Evolutionary conservation across 2,329 filamentous ascomycete species (phyloP).

Genomic region (Cercospora zeina): DNA sequence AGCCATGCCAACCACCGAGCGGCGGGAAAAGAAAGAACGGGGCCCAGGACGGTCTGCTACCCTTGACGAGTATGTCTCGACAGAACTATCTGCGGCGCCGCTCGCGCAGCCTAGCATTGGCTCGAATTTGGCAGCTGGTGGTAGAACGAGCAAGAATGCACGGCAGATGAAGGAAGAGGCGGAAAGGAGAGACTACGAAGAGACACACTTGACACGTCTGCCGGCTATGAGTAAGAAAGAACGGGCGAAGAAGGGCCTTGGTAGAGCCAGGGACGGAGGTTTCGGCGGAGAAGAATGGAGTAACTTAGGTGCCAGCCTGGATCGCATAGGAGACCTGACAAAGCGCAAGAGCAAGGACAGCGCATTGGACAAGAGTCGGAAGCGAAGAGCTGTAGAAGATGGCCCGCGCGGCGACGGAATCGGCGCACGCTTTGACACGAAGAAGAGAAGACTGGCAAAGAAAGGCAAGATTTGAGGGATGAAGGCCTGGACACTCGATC

Average conservation of each 20-base stretch:
- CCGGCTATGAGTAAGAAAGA: constrained; percentile 89
- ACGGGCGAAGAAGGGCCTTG: constrained; percentile 58
- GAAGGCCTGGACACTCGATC: neutral
- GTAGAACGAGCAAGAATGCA: constrained; percentile 75
- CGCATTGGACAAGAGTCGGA: constrained; percentile 79
- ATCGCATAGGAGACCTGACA: constrained; percentile 82
- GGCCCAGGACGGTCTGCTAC: constrained; percentile 73
- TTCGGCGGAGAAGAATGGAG: constrained; percentile 96
- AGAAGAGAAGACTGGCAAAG: constrained; percentile 55
- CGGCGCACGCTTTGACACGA: constrained; percentile 74
- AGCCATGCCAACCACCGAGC: constrained; percentile 63
- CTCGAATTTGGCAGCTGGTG: constrained; percentile 74
- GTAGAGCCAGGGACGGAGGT: constrained; percentile 51
- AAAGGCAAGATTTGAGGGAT: constrained; percentile 41
- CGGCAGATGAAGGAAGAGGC: constrained; percentile 74
- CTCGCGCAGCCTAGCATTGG: constrained; percentile 87
- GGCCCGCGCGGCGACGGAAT: constrained; percentile 67
- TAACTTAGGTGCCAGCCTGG: constrained; percentile 77
- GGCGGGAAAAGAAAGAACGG: constrained; percentile 60
- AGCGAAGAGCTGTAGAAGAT: constrained; percentile 73
- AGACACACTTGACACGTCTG: constrained; percentile 84
- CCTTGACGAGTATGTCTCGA: constrained; percentile 86
- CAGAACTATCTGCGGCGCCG: constrained; percentile 80
- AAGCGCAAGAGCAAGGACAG: constrained; percentile 63
- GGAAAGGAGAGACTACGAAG: constrained; percentile 83